Evolutionary conservation across 768 basidiomycete species (phyloP).

Genomic region (Russula sp.): DNA sequence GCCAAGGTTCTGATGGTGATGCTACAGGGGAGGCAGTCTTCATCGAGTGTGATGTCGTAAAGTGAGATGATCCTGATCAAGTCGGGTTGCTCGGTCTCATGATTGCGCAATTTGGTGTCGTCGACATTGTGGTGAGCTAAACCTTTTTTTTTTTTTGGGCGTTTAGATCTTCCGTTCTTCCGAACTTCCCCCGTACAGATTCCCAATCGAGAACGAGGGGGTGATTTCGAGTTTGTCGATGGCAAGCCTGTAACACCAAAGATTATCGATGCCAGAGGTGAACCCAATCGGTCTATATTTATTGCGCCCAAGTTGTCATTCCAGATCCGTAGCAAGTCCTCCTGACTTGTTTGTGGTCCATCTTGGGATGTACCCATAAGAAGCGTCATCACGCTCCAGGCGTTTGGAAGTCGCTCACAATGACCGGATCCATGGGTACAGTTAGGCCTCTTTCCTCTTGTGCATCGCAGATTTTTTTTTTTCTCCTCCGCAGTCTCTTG

Average conservation of each 20-base stretch:
- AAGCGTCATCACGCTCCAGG: conserved; percentile 31
- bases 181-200: conserved; percentile 27
- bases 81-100: conserved; percentile 47
- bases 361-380: conserved; percentile 42
- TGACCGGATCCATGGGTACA: conserved; percentile 49
- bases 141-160: neutral
- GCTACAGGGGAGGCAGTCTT: conserved; percentile 39
- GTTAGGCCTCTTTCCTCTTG: no score
- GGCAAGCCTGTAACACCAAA: conserved; percentile 37
- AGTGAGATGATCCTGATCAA: conserved; percentile 52
- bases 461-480: no score
- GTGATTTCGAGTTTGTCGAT: conserved; percentile 21
- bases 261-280: conserved; percentile 33
- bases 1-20: no score
- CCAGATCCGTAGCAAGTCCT: neutral
- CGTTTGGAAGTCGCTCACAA: conserved; percentile 44
- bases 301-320: conserved; percentile 35
- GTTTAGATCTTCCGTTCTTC: neutral
- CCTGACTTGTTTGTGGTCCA: conserved; percentile 29
- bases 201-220: conserved; percentile 38
- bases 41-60: conserved; percentile 44
- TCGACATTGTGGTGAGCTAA: conserved; percentile 47
- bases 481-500: no score
- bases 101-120: conserved; percentile 39
- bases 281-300: conserved; percentile 43